Base-by-base conservation (phyloP, 2,329 filamentous ascomycete species). In the Macroventuria anomochaeta region DNA sequence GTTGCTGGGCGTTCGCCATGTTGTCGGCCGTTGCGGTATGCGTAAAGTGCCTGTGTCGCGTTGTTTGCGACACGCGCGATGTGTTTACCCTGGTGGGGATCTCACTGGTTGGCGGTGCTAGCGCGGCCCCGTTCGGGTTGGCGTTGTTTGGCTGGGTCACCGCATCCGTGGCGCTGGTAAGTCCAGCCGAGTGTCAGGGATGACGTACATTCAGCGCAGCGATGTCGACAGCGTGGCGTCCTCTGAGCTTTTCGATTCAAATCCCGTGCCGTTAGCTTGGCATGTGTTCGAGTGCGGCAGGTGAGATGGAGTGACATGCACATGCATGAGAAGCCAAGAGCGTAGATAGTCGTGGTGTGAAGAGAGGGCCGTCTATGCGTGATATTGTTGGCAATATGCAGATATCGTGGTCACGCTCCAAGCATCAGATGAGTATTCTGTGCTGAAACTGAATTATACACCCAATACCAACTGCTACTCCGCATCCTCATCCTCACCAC, bases 1-100 rank as follows among this genome's bases (percentile, higher is more conserved):
- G 74, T 56, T 81, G 78, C 55, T 77, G 76, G 38, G 69, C 55
- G 36, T 68, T 75, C 55, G 77, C 74, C 79, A 81, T 81, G 12
- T 50, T 37, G 40, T 12, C 38, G 17, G 23, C 36, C 25, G 36
- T 42, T 62, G 46, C 44, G 11, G 42, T 23, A 15, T 21, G 8
- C 11, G 4, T 33, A 12, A 20, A 37, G 20, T 15, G 41, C 47
- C n/a, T 37, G 55, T 58, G 57, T 54, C 55, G 58, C 55, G 33
- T 47, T 66, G 60, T 62, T 62, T 65, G 62, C 59, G 61, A 61
- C 58, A 58, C 61, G 57, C 58, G 47, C 46, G 53, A 49, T 52
- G 57, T 63, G 63, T 66, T 66, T 66, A 63, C 58, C 31, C 29
- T 33, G 32, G 15, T 17, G 23, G 34, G 43, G 25, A 38, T 21